Evolutionary conservation across 768 basidiomycete genomes (phyloP).

Genomic region (Calocera viscosa): DNA sequence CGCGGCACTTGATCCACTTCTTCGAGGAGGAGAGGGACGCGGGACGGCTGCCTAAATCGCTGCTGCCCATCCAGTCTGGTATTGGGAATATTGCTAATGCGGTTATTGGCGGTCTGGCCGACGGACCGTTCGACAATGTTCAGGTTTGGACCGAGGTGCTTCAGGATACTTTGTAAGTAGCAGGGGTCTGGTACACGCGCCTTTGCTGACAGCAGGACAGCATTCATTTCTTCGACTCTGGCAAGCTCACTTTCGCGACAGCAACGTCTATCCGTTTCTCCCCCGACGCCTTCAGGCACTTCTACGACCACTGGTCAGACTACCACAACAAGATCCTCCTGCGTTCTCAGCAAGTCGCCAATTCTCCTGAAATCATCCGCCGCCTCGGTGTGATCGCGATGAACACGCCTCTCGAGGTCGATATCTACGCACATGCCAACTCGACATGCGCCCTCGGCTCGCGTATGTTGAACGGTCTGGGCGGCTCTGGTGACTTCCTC

Average conservation of each 20-base stretch:
- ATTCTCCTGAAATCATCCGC: constrained; percentile 24
- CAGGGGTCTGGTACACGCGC: background rate
- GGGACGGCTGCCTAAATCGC: constrained; percentile 20
- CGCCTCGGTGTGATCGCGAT: constrained; percentile 22
- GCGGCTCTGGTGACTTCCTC: constrained; percentile 22
- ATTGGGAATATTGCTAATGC: constrained; percentile 25
- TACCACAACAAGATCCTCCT: constrained; percentile 21
- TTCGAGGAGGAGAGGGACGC: constrained; percentile 21
- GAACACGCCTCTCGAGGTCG: constrained; percentile 24
- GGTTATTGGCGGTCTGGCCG: constrained; percentile 19
- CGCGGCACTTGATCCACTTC: constrained; percentile 21
- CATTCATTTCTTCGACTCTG: constrained; percentile 27
- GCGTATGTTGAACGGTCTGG: constrained; percentile 23
- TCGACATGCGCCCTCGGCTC: constrained; percentile 21
- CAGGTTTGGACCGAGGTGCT: constrained; percentile 23
- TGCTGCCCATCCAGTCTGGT: constrained; percentile 23
- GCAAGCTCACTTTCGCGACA: constrained; percentile 29
- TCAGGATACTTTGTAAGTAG: constrained; percentile 12
- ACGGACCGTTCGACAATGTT: constrained; percentile 19
- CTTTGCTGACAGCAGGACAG: background rate
- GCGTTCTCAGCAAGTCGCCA: constrained; percentile 22
- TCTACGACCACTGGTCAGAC: constrained; percentile 15
- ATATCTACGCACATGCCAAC: constrained; percentile 24
- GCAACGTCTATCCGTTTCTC: constrained; percentile 27
- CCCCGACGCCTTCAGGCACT: constrained; percentile 19